These are phyloP conservation scores for Batkoa obscura DNA, from an alignment of 371 early-diverging fungal species.

Conservation along the genomic window DNA sequence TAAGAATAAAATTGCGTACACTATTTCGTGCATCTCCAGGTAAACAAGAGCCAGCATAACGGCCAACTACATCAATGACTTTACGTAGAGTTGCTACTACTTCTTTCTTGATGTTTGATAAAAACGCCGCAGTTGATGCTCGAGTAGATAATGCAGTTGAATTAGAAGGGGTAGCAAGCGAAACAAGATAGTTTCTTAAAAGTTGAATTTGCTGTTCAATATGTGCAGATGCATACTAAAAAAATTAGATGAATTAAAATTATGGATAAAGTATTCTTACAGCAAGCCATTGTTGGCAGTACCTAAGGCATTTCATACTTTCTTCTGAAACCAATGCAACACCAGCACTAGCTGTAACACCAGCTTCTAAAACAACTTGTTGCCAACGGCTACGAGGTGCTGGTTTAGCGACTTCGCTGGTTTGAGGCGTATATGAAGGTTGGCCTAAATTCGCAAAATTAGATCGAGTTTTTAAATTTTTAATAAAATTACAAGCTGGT, in stretches of 20 bases:
- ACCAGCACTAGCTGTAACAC: conserved; percentile 42
- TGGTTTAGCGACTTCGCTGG: conserved; percentile 6
- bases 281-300: conserved; percentile 65
- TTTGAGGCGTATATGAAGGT: too few relatives aligned
- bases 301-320: conserved; percentile 51
- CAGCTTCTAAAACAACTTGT: conserved; percentile 45
- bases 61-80: conserved; percentile 70
- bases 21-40: conserved; percentile 64
- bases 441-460: too few relatives aligned
- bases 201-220: conserved; percentile 60
- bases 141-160: conserved; percentile 11
- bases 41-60: conserved; percentile 70
- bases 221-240: conserved; percentile 57
- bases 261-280: conserved; percentile 12
- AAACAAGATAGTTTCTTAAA: conserved; percentile 39
- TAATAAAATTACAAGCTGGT: neutral
- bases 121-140: conserved; percentile 15
- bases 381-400: conserved; percentile 37
- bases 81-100: conserved; percentile 68
- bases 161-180: conserved; percentile 22
- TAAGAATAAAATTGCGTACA: conserved; percentile 71
- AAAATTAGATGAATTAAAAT: conserved; percentile 3
- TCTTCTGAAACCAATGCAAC: conserved; percentile 62
- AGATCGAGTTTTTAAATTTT: too few relatives aligned
- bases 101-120: conserved; percentile 52